Base-by-base conservation (phyloP, 23 red algal species). In the Gracilariopsis chorda region DNA sequence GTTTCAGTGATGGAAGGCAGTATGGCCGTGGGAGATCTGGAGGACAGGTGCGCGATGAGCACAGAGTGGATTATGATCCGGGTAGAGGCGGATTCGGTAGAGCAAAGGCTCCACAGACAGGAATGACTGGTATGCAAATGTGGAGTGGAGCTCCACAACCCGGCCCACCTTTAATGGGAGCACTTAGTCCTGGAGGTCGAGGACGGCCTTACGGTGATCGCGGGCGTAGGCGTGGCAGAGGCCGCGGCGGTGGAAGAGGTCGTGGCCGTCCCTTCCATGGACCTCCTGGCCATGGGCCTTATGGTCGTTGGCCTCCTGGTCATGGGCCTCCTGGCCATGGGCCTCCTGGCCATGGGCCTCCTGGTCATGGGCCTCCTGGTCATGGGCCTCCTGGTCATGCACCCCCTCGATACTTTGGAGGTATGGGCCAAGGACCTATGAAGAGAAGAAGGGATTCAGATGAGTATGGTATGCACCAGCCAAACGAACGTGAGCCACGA, bases 21-120 rank as follows among this genome's bases (percentile, higher is more conserved):
- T 98, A 88, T 83, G 96, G 96, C 43, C 93, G 96, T 63, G 96
- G 96, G 52, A 57, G 93, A 1, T 82, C 58, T n/a, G 92, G 84
- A 12, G 93, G 86, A 3, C 90, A 97, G 44, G 95, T 94, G 0
- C 90, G 95, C 48, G 95, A 97, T 58, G 95, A 97, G 67, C 83
- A 92, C 47, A 78, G 95, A 40, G 56, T 82, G 11, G 91, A 90
- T 27, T 97, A 90, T 78, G 95, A 97, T 55, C 86, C 89, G 27
- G 95, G 95, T 34, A 48, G 95, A 55, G 95, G 95, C 9, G 95
- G 95, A 7, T 93, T 90, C 68, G 95, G 95, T 1, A 96, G 77
- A 45, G 83, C 48, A 4, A 35, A 20, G 27, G 53, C 41, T 7
- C 11, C 36, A 41, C 86, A 88, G 52, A 79, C 48, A 9, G 67